Evolutionary conservation across 768 basidiomycete species (phyloP), one percentile per base, ranked within the genome.

Genomic region (Crucibulum laeve): DNA sequence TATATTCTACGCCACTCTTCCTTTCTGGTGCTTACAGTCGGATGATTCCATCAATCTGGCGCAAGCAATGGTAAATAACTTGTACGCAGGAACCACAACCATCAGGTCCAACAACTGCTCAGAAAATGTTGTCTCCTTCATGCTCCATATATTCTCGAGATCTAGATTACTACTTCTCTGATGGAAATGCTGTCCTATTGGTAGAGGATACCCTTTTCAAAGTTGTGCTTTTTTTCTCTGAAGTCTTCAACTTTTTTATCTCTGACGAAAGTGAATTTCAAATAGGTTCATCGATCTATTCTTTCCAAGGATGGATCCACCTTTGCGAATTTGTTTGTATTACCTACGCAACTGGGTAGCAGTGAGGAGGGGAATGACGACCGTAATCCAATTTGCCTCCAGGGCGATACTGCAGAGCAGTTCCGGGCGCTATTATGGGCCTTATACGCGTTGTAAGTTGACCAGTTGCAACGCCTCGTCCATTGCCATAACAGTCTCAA

Each of bases 381-480:
- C 19, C 36, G 46, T 7, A 42, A 30, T 38, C 50, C 50, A 7
- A 49, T 52, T 11, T 19, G 10, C 19, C 22, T 52, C 18, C 43
- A 30, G 7, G 50, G 44, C n/a, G 48, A 45, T 17, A 47, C 50
- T 8, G 45, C 26, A 13, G 34, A 39, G 5, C 30, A 49, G 28
- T 45, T 52, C 30, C 47, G 44, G 19, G 33, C 47, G 4, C 23
- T 44, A 19, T 18, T 47, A 34, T 53, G 44, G 67, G 66, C 64
- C 2, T 44, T 73, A 14, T 74, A 73, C 49, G 68, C 74, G 8
- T 49, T 74, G 71, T 73, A 45, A 55, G 70, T 51, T 13, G 32
- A 15, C 10, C 28, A 45, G 37, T 38, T 49, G 10, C 21, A 26
- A 28, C 35, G 10, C 10, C 35, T 21, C 13, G n/a, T n/a, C n/a